Evolutionary conservation across 805 yeast genomes (phyloP), one percentile per base, ranked within the genome.

Genomic region (Candida khao-thaluensis): DNA sequence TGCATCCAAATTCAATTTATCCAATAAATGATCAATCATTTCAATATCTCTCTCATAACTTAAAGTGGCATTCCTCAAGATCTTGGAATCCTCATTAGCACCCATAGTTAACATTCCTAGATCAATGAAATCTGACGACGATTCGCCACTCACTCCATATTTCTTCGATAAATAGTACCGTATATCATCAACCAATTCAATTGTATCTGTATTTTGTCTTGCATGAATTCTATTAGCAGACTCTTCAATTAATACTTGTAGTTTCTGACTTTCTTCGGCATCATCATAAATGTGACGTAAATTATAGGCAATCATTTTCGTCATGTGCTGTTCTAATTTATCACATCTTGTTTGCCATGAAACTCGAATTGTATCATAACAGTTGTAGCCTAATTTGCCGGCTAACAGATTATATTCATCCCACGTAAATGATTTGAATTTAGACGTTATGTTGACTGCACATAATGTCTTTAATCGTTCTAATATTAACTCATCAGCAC

Each of bases 111-210:
- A 43, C 3, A 41, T 35, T 8, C 54, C 53, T 22, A 49, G 38
- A 3, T 59, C 56, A 28, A 52, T 57, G 35, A 59, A 54, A 28
- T 57, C 61, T 18, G 48, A 43, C 16, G 43, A 31, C n/a, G 51
- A 47, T 9, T 52, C 59, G 26, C 54, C 61, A 38, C 45, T 44
- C 5, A 63, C 58, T 1, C 55, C 54, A 39, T 66, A 59, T 48
- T 62, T 64, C 50, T 71, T 66, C 9, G 64, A 51, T 32, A 85
- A 57, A 47, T 79, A 82, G 56, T 72, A 85, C 46, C 89, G 66
- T 8, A 85, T 80, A 60, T 85, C 95, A 58, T 85, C 95, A 18
- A 85, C 67, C 48, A 85, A 63, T 51, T 85, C 95, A 52, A 85
- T 82, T 1, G 91, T 82, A 60, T 85, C 95, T 0, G 85, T 81